Percentiles rank a stretch among this genome's conserved stretches.
Evolutionary conservation across 1,284 basidiomycete species (phyloP).

Genomic region (Phellopilus nigrolimitatus): DNA sequence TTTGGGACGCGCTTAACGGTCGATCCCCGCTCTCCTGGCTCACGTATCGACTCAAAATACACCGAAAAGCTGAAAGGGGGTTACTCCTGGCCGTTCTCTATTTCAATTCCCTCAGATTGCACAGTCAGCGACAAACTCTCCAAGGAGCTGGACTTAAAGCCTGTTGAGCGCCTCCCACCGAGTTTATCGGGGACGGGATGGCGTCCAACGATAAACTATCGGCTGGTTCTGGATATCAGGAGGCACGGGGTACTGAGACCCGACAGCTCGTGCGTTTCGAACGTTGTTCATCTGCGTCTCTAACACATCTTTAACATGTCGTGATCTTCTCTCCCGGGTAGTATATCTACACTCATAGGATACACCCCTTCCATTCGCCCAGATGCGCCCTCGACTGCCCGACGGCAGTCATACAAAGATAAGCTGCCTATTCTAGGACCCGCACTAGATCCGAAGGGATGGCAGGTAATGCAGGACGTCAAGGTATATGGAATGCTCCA

Average conservation of each 20-base stretch:
- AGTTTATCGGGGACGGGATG: conserved; percentile 3
- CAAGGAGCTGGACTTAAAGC: conserved; percentile 3
- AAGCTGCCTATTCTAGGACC: conserved; percentile 13
- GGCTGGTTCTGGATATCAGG: conserved; percentile 10
- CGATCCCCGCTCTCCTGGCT: conserved; percentile 4
- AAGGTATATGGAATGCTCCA: conserved; percentile 10
- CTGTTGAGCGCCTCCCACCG: conserved; percentile 14
- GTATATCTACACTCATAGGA: conserved; percentile 15
- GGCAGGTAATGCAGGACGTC: conserved; percentile 5
- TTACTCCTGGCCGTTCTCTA: conserved; percentile 17
- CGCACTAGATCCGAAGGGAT: conserved; percentile 11
- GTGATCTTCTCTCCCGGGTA: too few relatives aligned
- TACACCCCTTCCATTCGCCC: conserved; percentile 15
- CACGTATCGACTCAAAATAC: neutral
- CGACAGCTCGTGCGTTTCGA: conserved; percentile 9
- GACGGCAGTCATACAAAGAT: conserved; percentile 6
- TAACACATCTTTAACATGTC: neutral
- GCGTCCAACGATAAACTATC: conserved; percentile 12
- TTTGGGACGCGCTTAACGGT: conserved; percentile 14
- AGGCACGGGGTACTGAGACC: conserved; percentile 10
- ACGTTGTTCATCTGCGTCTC: neutral
- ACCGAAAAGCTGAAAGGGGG: conserved; percentile 16
- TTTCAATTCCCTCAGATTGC: conserved; percentile 10
- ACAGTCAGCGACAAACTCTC: conserved; percentile 7
- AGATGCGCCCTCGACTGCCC: conserved; percentile 9